Conservation (phyloP, 306 rosid genomes). For the cucumber (Cucumis sativus) region DNA sequence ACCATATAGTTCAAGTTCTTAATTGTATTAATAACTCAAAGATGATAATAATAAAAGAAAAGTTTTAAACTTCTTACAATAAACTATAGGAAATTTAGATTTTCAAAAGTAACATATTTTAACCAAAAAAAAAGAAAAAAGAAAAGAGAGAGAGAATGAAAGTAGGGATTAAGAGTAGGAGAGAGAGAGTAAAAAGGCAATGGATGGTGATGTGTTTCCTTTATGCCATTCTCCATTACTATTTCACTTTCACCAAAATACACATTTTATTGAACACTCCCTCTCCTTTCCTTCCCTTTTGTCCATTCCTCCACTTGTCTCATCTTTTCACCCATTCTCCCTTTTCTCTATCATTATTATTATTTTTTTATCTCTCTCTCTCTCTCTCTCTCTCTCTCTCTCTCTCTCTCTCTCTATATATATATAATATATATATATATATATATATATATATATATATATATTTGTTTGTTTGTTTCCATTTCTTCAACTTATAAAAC, state of each 20-base stretch:
- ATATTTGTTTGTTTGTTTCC: not conserved
- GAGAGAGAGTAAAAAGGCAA: not conserved
- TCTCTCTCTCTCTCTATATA: too few relatives aligned
- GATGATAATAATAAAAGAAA: too few relatives aligned
- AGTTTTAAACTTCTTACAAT: too few relatives aligned
- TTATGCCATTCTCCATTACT: constrained; percentile 7
- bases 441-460: not conserved
- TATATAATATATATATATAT: too few relatives aligned
- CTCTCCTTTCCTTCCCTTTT: constrained; percentile 12
- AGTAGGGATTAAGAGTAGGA: not conserved
- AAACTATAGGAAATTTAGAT: too few relatives aligned
- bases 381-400: too few relatives aligned
- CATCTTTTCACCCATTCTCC: not conserved
- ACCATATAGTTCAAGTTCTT: too few relatives aligned
- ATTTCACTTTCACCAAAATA: constrained; percentile 24
- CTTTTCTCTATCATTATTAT: not conserved
- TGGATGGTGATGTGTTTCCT: constrained; percentile 8
- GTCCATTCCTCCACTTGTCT: constrained; percentile 17
- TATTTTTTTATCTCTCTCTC: not conserved
- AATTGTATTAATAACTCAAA: too few relatives aligned
- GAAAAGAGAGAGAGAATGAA: not conserved
- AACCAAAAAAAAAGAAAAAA: too few relatives aligned
- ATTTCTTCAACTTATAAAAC: not conserved
- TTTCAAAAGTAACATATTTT: too few relatives aligned
- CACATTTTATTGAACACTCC: constrained; percentile 6